Evolutionary conservation across 495 filamentous ascomycete genomes (phyloP).

Genomic region (Podospora anserina): DNA sequence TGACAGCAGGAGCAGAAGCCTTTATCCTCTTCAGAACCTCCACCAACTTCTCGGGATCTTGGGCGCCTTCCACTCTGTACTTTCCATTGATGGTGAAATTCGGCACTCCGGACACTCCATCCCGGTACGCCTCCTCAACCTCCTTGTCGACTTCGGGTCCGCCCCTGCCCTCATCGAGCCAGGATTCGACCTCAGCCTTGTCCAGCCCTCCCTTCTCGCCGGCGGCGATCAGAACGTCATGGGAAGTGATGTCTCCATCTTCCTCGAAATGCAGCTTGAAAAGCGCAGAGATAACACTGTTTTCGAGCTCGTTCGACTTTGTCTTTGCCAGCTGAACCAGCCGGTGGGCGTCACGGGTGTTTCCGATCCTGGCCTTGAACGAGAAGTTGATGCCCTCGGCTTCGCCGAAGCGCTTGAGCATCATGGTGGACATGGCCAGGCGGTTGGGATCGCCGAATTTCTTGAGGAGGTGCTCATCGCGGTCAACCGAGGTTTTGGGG

Average conservation of each 20-base stretch:
- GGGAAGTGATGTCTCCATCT: constrained; percentile 70
- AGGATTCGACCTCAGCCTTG: constrained; percentile 53
- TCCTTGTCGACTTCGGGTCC: constrained; percentile 69
- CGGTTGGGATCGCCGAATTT: constrained; percentile 51
- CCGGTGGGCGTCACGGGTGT: constrained; percentile 72
- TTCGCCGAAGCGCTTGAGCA: constrained; percentile 57
- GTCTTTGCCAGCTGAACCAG: constrained; percentile 66
- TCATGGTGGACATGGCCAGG: constrained; percentile 51
- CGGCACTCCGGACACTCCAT: constrained; percentile 67
- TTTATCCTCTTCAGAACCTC: constrained; percentile 55
- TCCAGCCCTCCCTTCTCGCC: constrained; percentile 63
- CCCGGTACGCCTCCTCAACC: constrained; percentile 55
- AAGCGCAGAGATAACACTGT: constrained; percentile 61
- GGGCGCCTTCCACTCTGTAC: constrained; percentile 62
- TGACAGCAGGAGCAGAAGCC: constrained; percentile 24
- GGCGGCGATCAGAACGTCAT: constrained; percentile 56
- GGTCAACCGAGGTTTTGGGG: constrained; percentile 38
- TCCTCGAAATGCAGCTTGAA: constrained; percentile 76
- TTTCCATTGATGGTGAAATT: constrained; percentile 65
- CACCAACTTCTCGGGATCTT: constrained; percentile 57
- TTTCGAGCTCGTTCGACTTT: constrained; percentile 55
- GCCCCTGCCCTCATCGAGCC: constrained; percentile 62
- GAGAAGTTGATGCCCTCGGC: constrained; percentile 69
- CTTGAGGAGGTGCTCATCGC: constrained; percentile 23
- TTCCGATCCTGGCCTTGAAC: constrained; percentile 71